Conservation (phyloP, 352 stramenopile genomes). For the Lagenidium giganteum region DNA sequence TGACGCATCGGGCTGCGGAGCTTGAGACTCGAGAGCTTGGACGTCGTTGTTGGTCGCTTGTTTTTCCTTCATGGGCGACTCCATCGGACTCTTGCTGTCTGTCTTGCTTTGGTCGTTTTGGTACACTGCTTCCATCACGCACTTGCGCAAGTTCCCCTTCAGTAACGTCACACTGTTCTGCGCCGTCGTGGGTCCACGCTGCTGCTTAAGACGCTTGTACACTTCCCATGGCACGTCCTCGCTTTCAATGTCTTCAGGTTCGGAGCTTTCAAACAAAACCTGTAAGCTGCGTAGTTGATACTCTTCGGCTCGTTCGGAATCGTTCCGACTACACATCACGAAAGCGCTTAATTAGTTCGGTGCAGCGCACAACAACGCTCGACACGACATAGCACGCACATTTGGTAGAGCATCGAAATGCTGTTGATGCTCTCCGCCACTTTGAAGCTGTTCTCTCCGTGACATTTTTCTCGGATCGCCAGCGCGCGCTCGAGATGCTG, state of each 20-base stretch:
- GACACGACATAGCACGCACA: constrained; percentile 23
- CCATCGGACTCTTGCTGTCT: no score
- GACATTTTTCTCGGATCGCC: constrained; percentile 31
- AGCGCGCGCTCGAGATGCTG: constrained; percentile 62
- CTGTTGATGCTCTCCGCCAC: constrained; percentile 80
- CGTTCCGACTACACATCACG: constrained; percentile 22
- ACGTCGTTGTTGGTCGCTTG: no score
- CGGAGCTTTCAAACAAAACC: constrained; percentile 39
- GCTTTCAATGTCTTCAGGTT: constrained; percentile 67
- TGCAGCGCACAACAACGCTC: neutral
- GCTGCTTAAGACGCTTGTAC: constrained; percentile 71
- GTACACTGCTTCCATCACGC: constrained; percentile 28
- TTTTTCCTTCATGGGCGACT: no score
- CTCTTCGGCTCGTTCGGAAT: constrained; percentile 25
- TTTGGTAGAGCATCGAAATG: constrained; percentile 44
- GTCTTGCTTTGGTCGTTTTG: neutral
- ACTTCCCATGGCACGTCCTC: constrained; percentile 76
- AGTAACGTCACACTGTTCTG: constrained; percentile 56
- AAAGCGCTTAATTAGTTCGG: neutral
- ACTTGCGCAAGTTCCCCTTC: constrained; percentile 60
- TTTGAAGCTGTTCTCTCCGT: constrained; percentile 54
- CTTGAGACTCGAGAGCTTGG: no score
- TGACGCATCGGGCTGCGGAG: no score
- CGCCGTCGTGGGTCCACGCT: constrained; percentile 48
- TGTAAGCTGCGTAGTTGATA: constrained; percentile 53